Evolutionary conservation across 1,284 basidiomycete genomes (phyloP), one percentile per base, ranked within the genome.

Genomic region (Moesziomyces antarcticus): DNA sequence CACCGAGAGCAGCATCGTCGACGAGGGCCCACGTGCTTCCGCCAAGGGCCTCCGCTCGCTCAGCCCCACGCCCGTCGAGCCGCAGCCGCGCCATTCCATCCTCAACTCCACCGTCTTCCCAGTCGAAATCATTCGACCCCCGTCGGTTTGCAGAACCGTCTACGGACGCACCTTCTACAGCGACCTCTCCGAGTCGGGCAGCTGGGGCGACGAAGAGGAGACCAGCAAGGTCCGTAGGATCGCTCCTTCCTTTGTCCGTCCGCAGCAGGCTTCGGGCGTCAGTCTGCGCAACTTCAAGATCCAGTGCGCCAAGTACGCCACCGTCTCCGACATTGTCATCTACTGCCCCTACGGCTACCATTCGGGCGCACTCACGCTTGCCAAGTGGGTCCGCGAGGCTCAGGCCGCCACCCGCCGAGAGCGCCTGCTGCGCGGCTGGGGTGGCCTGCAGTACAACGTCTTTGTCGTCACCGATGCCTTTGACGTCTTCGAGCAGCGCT

Each of bases 241-340:
- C 8, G 58, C 56, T 2, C 55, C 80, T 16, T 43, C 37, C 10
- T 82, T 80, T 40, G 50, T 62, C 48, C 44, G 54, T 25, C 70
- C 78, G 9, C 56, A 35, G 11, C 80, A 79, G 53, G 67, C 70
- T 3, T 56, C 73, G n/a, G 75, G 78, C 7, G 75, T 82, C 49
- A 79, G 75, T 48, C 46, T 81, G 55, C 76, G 82, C 56, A 81
- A 80, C 61, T 83, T 82, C 56, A 66, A 65, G 54, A 76, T 77
- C 22, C 78, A 87, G 85, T 82, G 85, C 87, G 86, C 88, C 78
- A 93, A 95, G 77, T 94, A 94, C 81, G 90, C 93, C 0, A 92
- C 92, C 2, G 87, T 97, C 42, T 93, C 92, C 50, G 94, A 97
- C 82, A 89, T 97, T 67, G 89, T 95, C 66, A 86, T 96, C 49